Base-by-base conservation (phyloP, 371 early-diverging fungal species). In the Mucor mucedo region DNA sequence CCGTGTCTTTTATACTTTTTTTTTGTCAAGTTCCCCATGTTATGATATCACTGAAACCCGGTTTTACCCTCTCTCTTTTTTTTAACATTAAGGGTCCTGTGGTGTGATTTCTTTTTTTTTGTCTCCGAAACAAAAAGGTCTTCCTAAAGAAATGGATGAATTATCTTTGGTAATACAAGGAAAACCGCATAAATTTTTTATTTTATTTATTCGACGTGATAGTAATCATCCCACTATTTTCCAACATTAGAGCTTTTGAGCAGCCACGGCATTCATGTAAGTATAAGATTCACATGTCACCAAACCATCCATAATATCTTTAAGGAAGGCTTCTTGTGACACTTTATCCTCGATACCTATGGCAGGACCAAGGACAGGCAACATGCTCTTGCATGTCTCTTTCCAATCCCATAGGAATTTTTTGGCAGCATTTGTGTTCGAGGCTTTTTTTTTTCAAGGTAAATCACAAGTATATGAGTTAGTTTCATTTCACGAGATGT, bases 331-430 rank as follows among this genome's bases (percentile, higher is more conserved):
- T n/a, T 55, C 35, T 35, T 60, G 57, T 35, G 29, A 49, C 5
- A 50, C 45, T 5, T 55, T 42, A n/a, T 48, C 55, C 13, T 30
- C 11, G 7, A 65, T 10, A 3, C 66, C 70, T 2, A 70, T 39
- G 2, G 40, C 58, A 10, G 70, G 70, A 2, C 63, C 63, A 5
- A 70, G 7, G 1, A 62, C 49, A 45, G 65, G 60, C 44, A 62
- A 30, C 53, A 58, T 55, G 16, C 63, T 60, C 38, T 59, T 70
- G 14, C 62, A 6, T 10, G 52, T 63, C 7, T 65, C 60, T 44
- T 59, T 50, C 62, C 70, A 70, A 41, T 66, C 62, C 70, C 70
- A 70, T 11, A 70, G 6, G 27, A 70, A 70, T 40, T 66, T 70
- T 35, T 58, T 62, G 11, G 70, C 54, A n/a, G 60, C 58, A 42